Evolutionary conservation across 768 basidiomycete genomes (phyloP), one percentile per base, ranked within the genome.

Genomic region (Tricholomella constricta): DNA sequence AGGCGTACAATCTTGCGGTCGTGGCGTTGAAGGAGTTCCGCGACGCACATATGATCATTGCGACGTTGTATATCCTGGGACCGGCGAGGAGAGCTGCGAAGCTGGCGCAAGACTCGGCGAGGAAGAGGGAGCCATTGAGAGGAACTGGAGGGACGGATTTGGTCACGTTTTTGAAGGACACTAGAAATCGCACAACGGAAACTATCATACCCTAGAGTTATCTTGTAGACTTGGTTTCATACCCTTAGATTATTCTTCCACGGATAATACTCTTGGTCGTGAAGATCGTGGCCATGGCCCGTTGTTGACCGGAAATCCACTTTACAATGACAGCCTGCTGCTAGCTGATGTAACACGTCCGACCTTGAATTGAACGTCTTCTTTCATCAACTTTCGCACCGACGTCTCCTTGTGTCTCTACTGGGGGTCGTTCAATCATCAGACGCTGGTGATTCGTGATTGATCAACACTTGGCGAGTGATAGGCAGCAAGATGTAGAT

Each of bases 131-230:
- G 2, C 63, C 65, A 4, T 45, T 82, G 50, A 82, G 77, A 54
- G 90, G 90, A 1, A 92, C 91, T 0, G 91, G 91, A 8, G 91
- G 91, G 1, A 91, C 91, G 0, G 79, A 85, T 44, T 68, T 94
- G 40, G 82, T 88, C n/a, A 78, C 74, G 32, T 94, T 94, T 62
- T 68, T 94, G 59, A 91, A 85, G 66, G 78, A 78, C 20, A 82
- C 87, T 14, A 77, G 91, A 62, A 82, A 87, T 58, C 79, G 84
- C 51, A 92, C 90, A 7, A 72, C 73, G 7, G 76, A 71, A 17
- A 74, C 81, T 12, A 43, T 72, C 26, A 55, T 55, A 52, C 52
- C 29, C 10, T 54, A 54, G 46, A 47, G 5, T 19, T 19, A 2
- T n/a, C 2, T 37, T 17, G 25, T 43, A 4, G 25, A 27, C 9